phyloP scores from a whole-genome alignment of 768 basidiomycete species.

The Lentinula sp. region DNA sequence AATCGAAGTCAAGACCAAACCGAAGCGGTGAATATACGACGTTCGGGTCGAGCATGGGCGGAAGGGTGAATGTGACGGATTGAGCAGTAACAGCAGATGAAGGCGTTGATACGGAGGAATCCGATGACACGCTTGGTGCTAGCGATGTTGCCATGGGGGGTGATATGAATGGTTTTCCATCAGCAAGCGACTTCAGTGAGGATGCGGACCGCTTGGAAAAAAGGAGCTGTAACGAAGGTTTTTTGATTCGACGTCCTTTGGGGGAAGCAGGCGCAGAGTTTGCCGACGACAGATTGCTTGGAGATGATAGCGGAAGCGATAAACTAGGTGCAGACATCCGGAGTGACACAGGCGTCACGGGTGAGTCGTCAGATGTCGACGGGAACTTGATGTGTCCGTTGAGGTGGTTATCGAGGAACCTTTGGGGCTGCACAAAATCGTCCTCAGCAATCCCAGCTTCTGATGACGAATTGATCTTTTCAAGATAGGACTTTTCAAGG shows the following conservation, averaged over 20 bases:
- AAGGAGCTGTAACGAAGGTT: slow-evolving; percentile 63
- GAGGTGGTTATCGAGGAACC: slow-evolving; percentile 15
- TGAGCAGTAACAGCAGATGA: slow-evolving; percentile 54
- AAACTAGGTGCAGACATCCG: slow-evolving; percentile 30
- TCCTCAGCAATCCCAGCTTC: slow-evolving; percentile 19
- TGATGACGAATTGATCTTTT: slow-evolving; percentile 12
- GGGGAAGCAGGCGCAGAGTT: slow-evolving; percentile 24
- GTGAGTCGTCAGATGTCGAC: slow-evolving; percentile 21
- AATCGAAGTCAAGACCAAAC: slow-evolving; percentile 27
- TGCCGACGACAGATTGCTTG: slow-evolving; percentile 10
- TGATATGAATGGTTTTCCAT: slow-evolving; percentile 23
- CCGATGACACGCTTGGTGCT: slow-evolving; percentile 32
- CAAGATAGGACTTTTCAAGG: slow-evolving; percentile 14
- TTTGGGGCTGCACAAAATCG: background rate
- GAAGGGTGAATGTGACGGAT: slow-evolving; percentile 38
- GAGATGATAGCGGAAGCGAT: slow-evolving; percentile 22
- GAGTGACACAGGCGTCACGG: slow-evolving; percentile 22
- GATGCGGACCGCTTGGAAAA: slow-evolving; percentile 62
- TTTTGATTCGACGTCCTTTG: slow-evolving; percentile 42
- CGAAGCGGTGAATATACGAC: slow-evolving; percentile 53
- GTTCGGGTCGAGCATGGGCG: slow-evolving; percentile 54
- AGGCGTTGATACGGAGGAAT: slow-evolving; percentile 45
- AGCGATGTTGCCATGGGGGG: slow-evolving; percentile 21
- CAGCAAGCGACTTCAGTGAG: slow-evolving; percentile 27
- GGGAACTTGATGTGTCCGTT: slow-evolving; percentile 43